These are phyloP conservation scores for Plasmodium falciparum DNA, from an alignment of 169 alveolate genomes.

Conservation along the genomic window DNA sequence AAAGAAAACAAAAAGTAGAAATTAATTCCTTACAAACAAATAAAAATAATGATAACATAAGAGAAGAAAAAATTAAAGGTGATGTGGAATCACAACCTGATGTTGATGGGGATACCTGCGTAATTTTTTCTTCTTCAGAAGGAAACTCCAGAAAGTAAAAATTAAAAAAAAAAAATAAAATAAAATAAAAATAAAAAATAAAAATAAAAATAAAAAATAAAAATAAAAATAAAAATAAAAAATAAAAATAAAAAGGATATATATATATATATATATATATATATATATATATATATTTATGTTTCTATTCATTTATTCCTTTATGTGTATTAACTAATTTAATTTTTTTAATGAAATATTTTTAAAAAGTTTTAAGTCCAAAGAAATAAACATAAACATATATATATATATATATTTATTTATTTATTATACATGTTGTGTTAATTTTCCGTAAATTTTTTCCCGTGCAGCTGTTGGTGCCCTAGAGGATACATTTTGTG, in stretches of 20 bases:
- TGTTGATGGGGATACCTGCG: conserved; percentile 60
- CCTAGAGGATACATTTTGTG: conserved; percentile 76
- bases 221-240: no score
- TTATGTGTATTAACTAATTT: background rate
- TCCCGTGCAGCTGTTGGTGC: conserved; percentile 64
- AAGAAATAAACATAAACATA: background rate
- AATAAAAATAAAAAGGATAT: no score
- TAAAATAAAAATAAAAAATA: no score
- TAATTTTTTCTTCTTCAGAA: conserved; percentile 52
- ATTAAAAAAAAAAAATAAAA: no score
- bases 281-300: background rate
- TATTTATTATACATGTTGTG: background rate
- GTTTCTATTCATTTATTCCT: background rate
- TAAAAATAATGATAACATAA: conserved; percentile 6
- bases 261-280: background rate
- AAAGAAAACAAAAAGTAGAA: conserved; percentile 2
- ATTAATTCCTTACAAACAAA: conserved; percentile 1
- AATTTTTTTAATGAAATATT: background rate
- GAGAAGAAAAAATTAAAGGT: conserved; percentile 21
- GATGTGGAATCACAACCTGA: conserved; percentile 15
- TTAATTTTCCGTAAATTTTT: background rate
- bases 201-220: no score
- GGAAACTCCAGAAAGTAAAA: conserved; percentile 60
- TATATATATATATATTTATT: background rate
- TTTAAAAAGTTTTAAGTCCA: background rate